These are phyloP conservation scores for Saussurea involucrata DNA, from an alignment of 129 eudicot genomes.

Conservation along the genomic window DNA sequence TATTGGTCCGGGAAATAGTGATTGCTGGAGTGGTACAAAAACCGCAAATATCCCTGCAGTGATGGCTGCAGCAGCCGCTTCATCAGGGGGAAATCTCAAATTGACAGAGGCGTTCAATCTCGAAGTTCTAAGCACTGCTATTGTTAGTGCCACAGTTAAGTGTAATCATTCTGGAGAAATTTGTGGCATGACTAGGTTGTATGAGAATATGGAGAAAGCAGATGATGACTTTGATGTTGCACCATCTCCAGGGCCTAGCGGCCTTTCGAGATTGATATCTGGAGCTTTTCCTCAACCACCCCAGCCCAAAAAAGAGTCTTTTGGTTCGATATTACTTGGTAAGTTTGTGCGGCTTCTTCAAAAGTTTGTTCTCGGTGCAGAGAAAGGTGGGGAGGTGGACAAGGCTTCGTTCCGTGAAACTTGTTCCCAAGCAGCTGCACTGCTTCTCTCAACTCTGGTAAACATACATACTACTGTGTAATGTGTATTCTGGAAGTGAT, in stretches of 20 bases:
- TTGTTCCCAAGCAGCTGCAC: conserved; percentile 93
- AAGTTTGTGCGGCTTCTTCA: conserved; percentile 87
- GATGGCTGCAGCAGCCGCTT: conserved; percentile 99
- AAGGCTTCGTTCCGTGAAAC: conserved; percentile 89
- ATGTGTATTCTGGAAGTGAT: neutral
- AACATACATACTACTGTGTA: neutral
- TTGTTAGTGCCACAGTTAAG: conserved; percentile 93
- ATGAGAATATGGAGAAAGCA: conserved; percentile 72
- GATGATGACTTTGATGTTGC: conserved; percentile 41
- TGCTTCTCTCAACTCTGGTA: conserved; percentile 94
- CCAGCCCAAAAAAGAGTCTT: conserved; percentile 60
- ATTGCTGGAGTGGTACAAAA: conserved; percentile 85
- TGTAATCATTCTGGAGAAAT: conserved; percentile 96
- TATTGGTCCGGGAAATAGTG: conserved; percentile 84
- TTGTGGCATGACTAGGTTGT: conserved; percentile 95
- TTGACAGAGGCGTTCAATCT: conserved; percentile 76
- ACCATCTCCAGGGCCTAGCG: conserved; percentile 40
- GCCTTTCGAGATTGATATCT: conserved; percentile 56
- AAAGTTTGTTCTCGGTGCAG: conserved; percentile 80
- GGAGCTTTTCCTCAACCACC: conserved; percentile 56
- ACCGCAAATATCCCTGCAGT: conserved; percentile 98
- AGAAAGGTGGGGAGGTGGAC: conserved; percentile 87
- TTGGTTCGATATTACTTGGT: conserved; percentile 67
- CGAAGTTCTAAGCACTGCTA: conserved; percentile 95
- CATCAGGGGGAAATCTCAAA: conserved; percentile 88